A percentile compares a stretch with the other conserved stretches of the same genome.
These are phyloP conservation scores for Ophiocordyceps australis DNA, from an alignment of 2,329 filamentous ascomycete species.

Conservation along the genomic window DNA sequence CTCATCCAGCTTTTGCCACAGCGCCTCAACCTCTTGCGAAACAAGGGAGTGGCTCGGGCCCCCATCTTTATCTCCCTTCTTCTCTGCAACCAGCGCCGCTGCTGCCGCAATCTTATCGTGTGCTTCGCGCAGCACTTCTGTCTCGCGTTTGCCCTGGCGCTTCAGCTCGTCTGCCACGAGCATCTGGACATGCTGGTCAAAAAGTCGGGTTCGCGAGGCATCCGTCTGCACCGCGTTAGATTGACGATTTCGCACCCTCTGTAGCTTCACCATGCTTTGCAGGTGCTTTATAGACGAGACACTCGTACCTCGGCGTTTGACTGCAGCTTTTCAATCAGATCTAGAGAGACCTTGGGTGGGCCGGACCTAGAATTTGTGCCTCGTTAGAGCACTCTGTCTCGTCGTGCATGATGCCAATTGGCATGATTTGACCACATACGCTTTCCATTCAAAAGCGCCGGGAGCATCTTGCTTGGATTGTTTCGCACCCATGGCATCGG, in stretches of 20 bases:
- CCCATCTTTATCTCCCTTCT: constrained; percentile 11
- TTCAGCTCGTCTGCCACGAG: constrained; percentile 76
- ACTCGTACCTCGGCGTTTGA: constrained; percentile 61
- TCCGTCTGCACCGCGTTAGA: constrained; percentile 49
- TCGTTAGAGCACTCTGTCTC: not conserved
- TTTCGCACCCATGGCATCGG: constrained; percentile 35
- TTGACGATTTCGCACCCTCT: not conserved
- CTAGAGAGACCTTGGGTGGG: constrained; percentile 49
- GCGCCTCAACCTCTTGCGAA: constrained; percentile 37
- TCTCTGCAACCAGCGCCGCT: constrained; percentile 32
- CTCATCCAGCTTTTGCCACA: constrained; percentile 40
- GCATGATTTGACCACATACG: constrained; percentile 22
- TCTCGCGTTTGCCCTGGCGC: constrained; percentile 54
- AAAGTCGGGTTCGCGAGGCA: constrained; percentile 61
- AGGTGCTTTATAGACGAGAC: too few relatives aligned
- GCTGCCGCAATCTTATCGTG: constrained; percentile 48
- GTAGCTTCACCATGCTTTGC: too few relatives aligned
- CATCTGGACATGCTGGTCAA: constrained; percentile 76
- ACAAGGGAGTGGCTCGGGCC: constrained; percentile 26
- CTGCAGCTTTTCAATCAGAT: constrained; percentile 69
- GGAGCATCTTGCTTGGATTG: constrained; percentile 29
- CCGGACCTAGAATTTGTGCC: constrained; percentile 15
- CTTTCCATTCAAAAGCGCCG: constrained; percentile 29
- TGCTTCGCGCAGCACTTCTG: constrained; percentile 48
- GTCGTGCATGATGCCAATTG: not conserved